These are phyloP conservation scores for Sclerospora graminicola DNA, from an alignment of 352 stramenopile genomes.

Conservation along the genomic window DNA sequence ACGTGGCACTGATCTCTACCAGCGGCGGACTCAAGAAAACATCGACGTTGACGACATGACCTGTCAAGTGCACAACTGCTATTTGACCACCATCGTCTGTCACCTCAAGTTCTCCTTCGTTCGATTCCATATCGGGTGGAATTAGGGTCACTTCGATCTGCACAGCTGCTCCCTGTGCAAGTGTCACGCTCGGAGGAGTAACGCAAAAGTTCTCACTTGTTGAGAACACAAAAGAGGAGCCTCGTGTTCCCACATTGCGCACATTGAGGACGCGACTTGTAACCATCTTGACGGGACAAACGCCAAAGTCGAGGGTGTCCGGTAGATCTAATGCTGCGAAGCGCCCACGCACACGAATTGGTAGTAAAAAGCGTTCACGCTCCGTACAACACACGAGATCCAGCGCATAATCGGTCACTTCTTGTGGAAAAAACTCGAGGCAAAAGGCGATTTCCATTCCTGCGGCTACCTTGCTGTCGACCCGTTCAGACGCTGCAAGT, in stretches of 20 bases:
- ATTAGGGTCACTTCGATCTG: conserved; percentile 73
- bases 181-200: conserved; percentile 39
- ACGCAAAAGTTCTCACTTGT: conserved; percentile 56
- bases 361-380: conserved; percentile 90
- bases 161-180: conserved; percentile 52
- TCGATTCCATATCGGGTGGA: conserved; percentile 24
- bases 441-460: conserved; percentile 91
- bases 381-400: conserved; percentile 93
- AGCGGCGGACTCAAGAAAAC: conserved; percentile 85
- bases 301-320: conserved; percentile 81
- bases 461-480: conserved; percentile 80
- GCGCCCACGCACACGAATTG: conserved; percentile 75
- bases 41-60: conserved; percentile 79
- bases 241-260: conserved; percentile 80
- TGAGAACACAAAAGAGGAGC: conserved; percentile 66
- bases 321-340: conserved; percentile 85
- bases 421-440: conserved; percentile 87
- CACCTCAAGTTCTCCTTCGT: conserved; percentile 72
- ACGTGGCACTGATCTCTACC: conserved; percentile 80
- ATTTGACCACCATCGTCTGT: conserved; percentile 73
- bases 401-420: conserved; percentile 79
- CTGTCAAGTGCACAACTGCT: conserved; percentile 57
- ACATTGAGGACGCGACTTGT: conserved; percentile 78
- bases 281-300: conserved; percentile 80
- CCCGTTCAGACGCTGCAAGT: conserved; percentile 7